These are phyloP conservation scores for Petunia hybrid DNA, from an alignment of 305 asterid species.

Conservation along the genomic window DNA sequence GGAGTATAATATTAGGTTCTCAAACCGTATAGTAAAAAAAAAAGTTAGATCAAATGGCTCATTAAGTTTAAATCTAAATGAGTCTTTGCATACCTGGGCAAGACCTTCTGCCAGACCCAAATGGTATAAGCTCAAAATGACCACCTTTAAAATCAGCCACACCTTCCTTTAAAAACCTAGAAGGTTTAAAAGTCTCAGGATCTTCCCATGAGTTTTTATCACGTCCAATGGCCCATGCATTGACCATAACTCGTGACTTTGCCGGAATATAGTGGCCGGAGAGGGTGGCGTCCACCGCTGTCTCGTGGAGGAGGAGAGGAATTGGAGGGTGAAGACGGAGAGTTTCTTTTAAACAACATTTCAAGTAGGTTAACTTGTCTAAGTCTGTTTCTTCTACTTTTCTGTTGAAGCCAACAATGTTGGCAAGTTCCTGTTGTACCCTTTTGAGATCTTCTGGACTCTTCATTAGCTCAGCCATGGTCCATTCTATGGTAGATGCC, in stretches of 20 bases:
- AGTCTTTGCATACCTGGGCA: constrained; percentile 44
- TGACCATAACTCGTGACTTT: constrained; percentile 50
- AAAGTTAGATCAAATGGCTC: too few species aligned
- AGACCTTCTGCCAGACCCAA: constrained; percentile 61
- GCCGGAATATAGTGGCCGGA: constrained; percentile 45
- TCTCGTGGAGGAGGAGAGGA: constrained; percentile 68
- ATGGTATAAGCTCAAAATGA: constrained; percentile 54
- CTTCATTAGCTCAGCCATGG: constrained; percentile 41
- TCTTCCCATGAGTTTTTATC: constrained; percentile 47
- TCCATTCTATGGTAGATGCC: constrained; percentile 65
- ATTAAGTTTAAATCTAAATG: background rate
- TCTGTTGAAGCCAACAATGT: constrained; percentile 56
- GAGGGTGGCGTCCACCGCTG: constrained; percentile 32
- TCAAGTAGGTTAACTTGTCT: constrained; percentile 58
- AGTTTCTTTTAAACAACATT: constrained; percentile 61
- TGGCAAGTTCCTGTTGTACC: constrained; percentile 56
- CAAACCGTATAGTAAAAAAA: too few species aligned
- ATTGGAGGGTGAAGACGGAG: constrained; percentile 80
- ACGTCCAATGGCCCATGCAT: constrained; percentile 55
- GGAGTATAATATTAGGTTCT: background rate
- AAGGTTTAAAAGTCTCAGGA: constrained; percentile 41
- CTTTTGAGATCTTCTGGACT: constrained; percentile 47
- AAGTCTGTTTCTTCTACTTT: constrained; percentile 60
- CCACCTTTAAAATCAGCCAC: constrained; percentile 51
- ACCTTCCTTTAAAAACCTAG: constrained; percentile 34